Evolutionary conservation across 768 basidiomycete species (phyloP).

Genomic region (Tricholoma matsutake): DNA sequence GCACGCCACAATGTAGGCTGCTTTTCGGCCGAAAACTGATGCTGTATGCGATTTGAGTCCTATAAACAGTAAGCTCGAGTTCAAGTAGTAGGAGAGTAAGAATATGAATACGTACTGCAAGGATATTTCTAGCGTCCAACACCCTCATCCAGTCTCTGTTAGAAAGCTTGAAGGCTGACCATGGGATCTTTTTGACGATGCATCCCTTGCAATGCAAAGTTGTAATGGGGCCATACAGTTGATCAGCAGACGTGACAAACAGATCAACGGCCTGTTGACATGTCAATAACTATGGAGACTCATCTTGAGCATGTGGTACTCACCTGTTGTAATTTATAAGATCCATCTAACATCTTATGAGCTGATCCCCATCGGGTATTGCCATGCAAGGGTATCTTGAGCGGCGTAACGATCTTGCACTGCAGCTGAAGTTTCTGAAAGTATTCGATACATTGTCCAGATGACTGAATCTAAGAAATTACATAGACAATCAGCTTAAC

Average conservation of each 20-base stretch:
- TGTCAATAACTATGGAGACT: neutral
- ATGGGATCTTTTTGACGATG: no score
- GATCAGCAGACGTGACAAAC: no score
- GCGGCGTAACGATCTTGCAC: conserved; percentile 10
- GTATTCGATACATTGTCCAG: conserved; percentile 20
- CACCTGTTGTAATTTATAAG: conserved; percentile 8
- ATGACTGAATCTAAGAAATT: conserved; percentile 21
- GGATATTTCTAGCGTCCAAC: no score
- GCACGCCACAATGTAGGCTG: no score
- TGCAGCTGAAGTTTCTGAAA: conserved; percentile 21
- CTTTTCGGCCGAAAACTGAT: conserved; percentile 21
- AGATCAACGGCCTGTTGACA: conserved; percentile 4
- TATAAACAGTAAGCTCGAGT: no score
- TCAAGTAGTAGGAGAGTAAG: no score
- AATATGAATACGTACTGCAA: no score
- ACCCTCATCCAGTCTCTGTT: no score
- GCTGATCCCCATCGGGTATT: conserved; percentile 8
- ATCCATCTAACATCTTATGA: conserved; percentile 6
- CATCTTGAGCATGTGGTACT: neutral
- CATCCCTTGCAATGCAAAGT: no score
- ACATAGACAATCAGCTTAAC: neutral
- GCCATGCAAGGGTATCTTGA: conserved; percentile 22
- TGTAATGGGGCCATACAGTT: no score
- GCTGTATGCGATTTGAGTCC: conserved; percentile 19
- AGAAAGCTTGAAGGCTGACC: no score